A percentile compares a stretch with the other conserved stretches of the same genome.
These are phyloP conservation scores for Eutrema salsugineum DNA, from an alignment of 441 rosid genomes.

Conservation along the genomic window DNA sequence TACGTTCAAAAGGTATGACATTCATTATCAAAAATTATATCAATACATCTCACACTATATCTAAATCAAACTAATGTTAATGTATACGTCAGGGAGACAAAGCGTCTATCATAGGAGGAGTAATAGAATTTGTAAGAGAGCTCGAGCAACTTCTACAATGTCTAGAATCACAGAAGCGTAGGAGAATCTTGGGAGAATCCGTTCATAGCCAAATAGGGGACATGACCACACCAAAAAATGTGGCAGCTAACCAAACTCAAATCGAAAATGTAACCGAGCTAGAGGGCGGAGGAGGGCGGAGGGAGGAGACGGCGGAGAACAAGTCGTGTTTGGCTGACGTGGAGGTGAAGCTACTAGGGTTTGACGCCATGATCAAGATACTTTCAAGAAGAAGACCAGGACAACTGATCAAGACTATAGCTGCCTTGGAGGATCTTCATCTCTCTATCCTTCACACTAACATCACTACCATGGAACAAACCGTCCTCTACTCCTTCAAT, in stretches of 20 bases:
- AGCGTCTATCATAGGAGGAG: conserved; percentile 79
- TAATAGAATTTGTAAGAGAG: conserved; percentile 73
- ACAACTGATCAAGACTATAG: conserved; percentile 58
- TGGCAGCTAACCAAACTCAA: conserved; percentile 23
- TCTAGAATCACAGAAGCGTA: conserved; percentile 70
- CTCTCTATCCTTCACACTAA: conserved; percentile 85
- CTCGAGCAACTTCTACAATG: conserved; percentile 76
- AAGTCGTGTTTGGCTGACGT: conserved; percentile 85
- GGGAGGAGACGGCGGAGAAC: conserved; percentile 77
- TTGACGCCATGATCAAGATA: conserved; percentile 91
- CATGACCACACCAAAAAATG: conserved; percentile 29
- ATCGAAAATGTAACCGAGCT: conserved; percentile 14
- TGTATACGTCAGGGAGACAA: conserved; percentile 56
- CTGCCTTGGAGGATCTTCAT: conserved; percentile 80
- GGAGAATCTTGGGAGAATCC: conserved; percentile 52
- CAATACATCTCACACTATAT: neutral
- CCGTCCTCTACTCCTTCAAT: conserved; percentile 91
- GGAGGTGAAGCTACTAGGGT: conserved; percentile 86
- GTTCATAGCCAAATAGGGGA: conserved; percentile 40
- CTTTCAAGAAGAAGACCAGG: conserved; percentile 87
- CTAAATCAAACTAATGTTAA: neutral
- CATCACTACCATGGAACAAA: conserved; percentile 92
- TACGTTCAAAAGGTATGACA: conserved; percentile 90
- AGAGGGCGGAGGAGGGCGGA: conserved; percentile 29
- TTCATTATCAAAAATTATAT: too few relatives aligned